Base-by-base conservation (phyloP, 129 eudicot genomes). In the Lactuca saligna region DNA sequence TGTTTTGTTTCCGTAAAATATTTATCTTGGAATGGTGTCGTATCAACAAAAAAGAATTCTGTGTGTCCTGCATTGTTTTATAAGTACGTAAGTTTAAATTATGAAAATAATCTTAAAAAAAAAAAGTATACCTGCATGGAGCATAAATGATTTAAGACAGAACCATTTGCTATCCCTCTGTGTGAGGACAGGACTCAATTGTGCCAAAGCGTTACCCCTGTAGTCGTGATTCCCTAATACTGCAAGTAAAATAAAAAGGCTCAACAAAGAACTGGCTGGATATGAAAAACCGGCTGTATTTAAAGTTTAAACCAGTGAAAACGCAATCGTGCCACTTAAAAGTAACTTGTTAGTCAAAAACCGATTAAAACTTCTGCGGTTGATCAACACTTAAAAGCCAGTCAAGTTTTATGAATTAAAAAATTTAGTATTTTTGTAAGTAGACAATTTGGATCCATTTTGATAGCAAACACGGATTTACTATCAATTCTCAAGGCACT, bases 221-320 rank as follows among this genome's bases (percentile, higher is more conserved):
- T 89, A 86, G 68, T 89, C 96, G 79, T 89, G 96, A 74, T 89
- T 89, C 48, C 93, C 96, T 35, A 86, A 59, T 2, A 89, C 96
- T 89, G 78, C 70, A 79, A 60, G 38, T 51, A 4, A 14, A 25
- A 25, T 25, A 25, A 25, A 25, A 25, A 0, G 29, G 29, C 1
- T 25, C 29, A 25, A 25, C 29, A 25, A 25, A 25, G 29, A 25
- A 25, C 29, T 2, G 1, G 29, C 29, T 2, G 1, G 29, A 25
- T 25, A 38, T 14, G 0, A 55, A 29, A 39, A 8, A 5, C 29
- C 38, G 11, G 5, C 0, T 9, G 0, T 17, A 16, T 34, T 25
- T 25, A 25, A 25, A 25, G 9, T 34, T 25, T 25, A 25, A 25
- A 25, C 29, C 29, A 25, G 29, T 25, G 29, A 25, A 25, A 25